phyloP scores from a whole-genome alignment of 2,329 filamentous ascomycete species.

The Fusarium equiseti region DNA sequence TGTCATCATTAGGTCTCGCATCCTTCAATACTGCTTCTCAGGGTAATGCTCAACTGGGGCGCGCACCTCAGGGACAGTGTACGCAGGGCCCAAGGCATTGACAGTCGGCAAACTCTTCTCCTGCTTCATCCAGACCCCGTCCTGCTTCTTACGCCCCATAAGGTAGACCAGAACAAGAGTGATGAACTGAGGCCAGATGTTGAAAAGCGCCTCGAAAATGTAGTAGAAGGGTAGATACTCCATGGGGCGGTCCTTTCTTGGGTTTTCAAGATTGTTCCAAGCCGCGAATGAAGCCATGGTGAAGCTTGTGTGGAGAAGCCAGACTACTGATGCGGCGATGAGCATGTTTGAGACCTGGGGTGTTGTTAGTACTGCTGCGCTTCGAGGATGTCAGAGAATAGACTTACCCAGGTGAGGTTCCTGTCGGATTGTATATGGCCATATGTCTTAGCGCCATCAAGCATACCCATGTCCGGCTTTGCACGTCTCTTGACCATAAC shows the following conservation, averaged over 20 bases:
- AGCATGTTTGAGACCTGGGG: constrained; percentile 42
- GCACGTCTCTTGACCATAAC: constrained; percentile 40
- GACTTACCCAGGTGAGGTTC: constrained; percentile 11
- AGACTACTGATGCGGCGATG: constrained; percentile 40
- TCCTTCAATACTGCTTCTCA: neutral
- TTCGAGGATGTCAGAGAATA: no score
- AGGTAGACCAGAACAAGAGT: constrained; percentile 46
- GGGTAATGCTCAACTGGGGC: neutral
- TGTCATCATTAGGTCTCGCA: no score
- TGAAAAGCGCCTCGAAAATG: constrained; percentile 44
- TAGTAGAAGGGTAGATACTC: constrained; percentile 14
- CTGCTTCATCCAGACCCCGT: constrained; percentile 47
- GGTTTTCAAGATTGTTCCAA: constrained; percentile 3
- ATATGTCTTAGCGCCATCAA: neutral
- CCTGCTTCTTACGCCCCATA: constrained; percentile 43
- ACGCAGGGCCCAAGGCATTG: constrained; percentile 6
- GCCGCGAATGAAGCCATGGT: constrained; percentile 34
- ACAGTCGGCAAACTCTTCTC: constrained; percentile 28
- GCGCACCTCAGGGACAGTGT: neutral
- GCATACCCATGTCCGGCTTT: neutral
- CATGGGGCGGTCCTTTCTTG: neutral
- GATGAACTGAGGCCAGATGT: constrained; percentile 44
- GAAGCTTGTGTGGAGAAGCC: constrained; percentile 46
- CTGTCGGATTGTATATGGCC: constrained; percentile 10
- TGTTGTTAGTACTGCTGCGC: neutral